phyloP scores from a whole-genome alignment of 2,329 filamentous ascomycete species.

The Nemania sp. region DNA sequence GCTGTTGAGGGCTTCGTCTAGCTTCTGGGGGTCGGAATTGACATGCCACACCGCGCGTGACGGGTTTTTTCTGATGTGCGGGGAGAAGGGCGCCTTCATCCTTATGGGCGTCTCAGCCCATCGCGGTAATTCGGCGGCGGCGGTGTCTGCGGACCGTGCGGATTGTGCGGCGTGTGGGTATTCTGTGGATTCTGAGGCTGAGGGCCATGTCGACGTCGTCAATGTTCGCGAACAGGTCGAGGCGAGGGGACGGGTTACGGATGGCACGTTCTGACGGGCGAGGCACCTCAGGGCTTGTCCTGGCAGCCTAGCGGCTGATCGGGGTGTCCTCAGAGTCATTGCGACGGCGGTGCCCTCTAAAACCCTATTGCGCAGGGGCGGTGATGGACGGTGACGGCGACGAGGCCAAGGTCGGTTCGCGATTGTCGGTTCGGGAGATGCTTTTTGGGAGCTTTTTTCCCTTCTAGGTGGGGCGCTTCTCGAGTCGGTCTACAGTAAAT shows the following conservation, averaged over 20 bases:
- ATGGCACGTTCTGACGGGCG: conserved; percentile 28
- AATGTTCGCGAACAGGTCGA: conserved; percentile 31
- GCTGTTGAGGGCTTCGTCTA: conserved; percentile 78
- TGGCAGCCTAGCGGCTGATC: conserved; percentile 41
- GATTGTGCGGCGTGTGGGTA: no score
- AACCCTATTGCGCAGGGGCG: neutral
- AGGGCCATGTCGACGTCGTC: conserved; percentile 32
- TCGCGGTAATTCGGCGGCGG: conserved; percentile 51
- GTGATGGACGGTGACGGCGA: neutral
- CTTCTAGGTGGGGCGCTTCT: conserved; percentile 4
- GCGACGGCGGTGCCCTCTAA: conserved; percentile 19
- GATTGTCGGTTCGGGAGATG: conserved; percentile 9
- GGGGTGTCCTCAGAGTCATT: conserved; percentile 45
- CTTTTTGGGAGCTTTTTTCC: conserved; percentile 24
- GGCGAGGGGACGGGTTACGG: conserved; percentile 18
- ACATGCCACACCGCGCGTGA: conserved; percentile 63
- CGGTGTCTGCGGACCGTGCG: neutral
- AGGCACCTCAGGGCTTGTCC: conserved; percentile 41
- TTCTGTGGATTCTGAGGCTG: no score
- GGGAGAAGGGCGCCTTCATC: conserved; percentile 72
- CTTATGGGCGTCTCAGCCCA: conserved; percentile 72
- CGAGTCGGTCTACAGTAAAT: no score
- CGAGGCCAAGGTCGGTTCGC: neutral
- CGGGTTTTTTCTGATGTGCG: conserved; percentile 60
- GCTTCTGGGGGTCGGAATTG: conserved; percentile 73